phyloP scores from a whole-genome alignment of 305 asterid genomes.

The Plantago rigida region DNA sequence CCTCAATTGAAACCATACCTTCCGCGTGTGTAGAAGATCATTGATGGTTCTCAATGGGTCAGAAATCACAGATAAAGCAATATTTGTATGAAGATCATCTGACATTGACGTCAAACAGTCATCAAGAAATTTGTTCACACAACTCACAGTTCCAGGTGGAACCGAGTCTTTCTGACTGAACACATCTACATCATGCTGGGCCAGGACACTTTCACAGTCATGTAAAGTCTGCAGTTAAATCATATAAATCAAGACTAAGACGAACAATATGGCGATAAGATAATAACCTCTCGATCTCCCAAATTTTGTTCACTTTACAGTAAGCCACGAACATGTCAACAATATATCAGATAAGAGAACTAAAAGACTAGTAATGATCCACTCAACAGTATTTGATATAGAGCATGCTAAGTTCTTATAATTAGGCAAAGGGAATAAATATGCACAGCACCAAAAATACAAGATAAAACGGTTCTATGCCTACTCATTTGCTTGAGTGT shows the following conservation, averaged over 20 bases:
- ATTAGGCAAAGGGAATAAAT: no score
- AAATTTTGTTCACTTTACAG: not conserved
- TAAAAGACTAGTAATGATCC: constrained; percentile 11
- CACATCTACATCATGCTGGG: constrained; percentile 34
- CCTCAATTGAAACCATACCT: constrained; percentile 40
- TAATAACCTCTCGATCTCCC: not conserved
- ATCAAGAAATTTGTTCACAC: constrained; percentile 55
- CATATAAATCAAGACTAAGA: constrained; percentile 23
- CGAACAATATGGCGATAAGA: not conserved
- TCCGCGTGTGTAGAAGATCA: constrained; percentile 80
- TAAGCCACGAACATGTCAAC: not conserved
- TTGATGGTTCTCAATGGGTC: constrained; percentile 80
- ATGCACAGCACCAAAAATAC: no score
- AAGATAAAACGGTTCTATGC: no score
- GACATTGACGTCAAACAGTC: constrained; percentile 66
- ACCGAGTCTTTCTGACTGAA: constrained; percentile 39
- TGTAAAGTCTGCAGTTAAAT: constrained; percentile 54
- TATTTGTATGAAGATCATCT: constrained; percentile 88
- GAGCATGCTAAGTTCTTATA: constrained; percentile 1
- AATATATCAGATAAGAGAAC: constrained; percentile 14
- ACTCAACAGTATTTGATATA: constrained; percentile 1
- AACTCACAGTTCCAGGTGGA: constrained; percentile 48
- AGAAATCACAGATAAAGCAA: constrained; percentile 82
- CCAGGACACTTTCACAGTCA: constrained; percentile 50
- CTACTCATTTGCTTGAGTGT: no score